These are phyloP conservation scores for Angomonas ambiguus DNA, from an alignment of 208 protist species.

Conservation along the genomic window DNA sequence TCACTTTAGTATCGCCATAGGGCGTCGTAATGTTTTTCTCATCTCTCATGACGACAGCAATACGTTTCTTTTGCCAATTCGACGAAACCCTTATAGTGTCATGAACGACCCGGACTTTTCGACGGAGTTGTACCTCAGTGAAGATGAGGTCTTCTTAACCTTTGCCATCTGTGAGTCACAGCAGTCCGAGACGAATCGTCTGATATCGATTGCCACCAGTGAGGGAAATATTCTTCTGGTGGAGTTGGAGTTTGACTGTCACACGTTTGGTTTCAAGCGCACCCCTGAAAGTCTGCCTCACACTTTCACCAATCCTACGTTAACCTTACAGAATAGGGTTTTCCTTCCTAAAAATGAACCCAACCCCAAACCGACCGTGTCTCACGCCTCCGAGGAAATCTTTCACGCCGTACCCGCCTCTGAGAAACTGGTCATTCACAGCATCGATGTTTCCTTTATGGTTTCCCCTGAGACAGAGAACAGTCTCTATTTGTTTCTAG, in stretches of 20 bases:
- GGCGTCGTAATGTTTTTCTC: constrained; percentile 11
- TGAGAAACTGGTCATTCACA: neutral
- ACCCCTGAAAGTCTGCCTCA: too few relatives aligned
- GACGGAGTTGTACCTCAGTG: constrained; percentile 14
- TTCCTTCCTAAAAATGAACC: neutral
- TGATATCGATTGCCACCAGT: constrained; percentile 12
- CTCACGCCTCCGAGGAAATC: neutral
- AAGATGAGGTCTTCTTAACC: constrained; percentile 22
- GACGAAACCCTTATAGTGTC: constrained; percentile 1
- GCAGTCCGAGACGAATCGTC: neutral
- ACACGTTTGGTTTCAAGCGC: too few relatives aligned
- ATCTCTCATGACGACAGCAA: constrained; percentile 7
- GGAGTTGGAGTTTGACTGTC: neutral
- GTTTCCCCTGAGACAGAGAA: neutral
- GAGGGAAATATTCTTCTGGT: constrained; percentile 10
- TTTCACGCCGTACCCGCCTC: neutral
- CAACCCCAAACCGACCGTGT: neutral
- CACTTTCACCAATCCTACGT: neutral
- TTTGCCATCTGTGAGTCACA: neutral
- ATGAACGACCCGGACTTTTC: constrained; percentile 11
- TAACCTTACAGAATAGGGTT: neutral
- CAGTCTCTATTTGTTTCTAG: constrained; percentile 18
- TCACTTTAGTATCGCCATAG: constrained; percentile 13
- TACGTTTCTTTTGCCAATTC: constrained; percentile 3
- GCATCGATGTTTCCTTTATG: neutral